phyloP scores from a whole-genome alignment of 345 rosid genomes.

The Populus nigra region DNA sequence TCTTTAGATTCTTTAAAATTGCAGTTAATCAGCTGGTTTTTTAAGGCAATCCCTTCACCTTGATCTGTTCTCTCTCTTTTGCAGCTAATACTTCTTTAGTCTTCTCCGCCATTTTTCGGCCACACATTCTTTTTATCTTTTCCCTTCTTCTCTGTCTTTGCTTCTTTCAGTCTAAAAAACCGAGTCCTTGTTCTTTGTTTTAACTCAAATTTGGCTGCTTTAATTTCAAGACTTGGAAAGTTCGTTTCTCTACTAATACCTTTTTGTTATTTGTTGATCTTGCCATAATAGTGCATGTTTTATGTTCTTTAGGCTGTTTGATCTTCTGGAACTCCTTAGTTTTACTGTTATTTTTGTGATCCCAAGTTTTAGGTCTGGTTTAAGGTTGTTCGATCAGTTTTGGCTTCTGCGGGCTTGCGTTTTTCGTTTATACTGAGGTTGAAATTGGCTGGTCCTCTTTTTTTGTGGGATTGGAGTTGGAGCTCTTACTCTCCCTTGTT shows the following conservation, averaged over 20 bases:
- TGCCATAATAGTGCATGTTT: slow-evolving; percentile 7
- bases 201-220: slow-evolving; percentile 11
- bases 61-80: slow-evolving; percentile 21
- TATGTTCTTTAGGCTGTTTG: slow-evolving; percentile 6
- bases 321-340: slow-evolving; percentile 27
- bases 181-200: slow-evolving; percentile 3
- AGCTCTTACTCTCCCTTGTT: slow-evolving; percentile 15
- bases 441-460: not conserved
- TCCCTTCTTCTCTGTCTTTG: not conserved
- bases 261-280: slow-evolving; percentile 13
- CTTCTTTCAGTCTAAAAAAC: not conserved
- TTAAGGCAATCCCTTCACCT: not conserved
- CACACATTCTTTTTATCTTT: slow-evolving; percentile 9
- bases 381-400: not conserved
- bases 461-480: slow-evolving; percentile 15
- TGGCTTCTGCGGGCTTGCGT: not conserved
- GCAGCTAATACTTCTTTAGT: slow-evolving; percentile 34
- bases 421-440: not conserved
- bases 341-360: slow-evolving; percentile 20
- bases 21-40: slow-evolving; percentile 10
- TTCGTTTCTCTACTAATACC: slow-evolving; percentile 3
- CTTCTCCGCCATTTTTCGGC: slow-evolving; percentile 29
- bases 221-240: not conserved
- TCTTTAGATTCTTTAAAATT: slow-evolving; percentile 30
- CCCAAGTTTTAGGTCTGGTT: not conserved